A percentile compares a stretch with the other conserved stretches of the same genome.
These are phyloP conservation scores for Suillus variegatus DNA, from an alignment of 768 basidiomycete species.

Conservation along the genomic window DNA sequence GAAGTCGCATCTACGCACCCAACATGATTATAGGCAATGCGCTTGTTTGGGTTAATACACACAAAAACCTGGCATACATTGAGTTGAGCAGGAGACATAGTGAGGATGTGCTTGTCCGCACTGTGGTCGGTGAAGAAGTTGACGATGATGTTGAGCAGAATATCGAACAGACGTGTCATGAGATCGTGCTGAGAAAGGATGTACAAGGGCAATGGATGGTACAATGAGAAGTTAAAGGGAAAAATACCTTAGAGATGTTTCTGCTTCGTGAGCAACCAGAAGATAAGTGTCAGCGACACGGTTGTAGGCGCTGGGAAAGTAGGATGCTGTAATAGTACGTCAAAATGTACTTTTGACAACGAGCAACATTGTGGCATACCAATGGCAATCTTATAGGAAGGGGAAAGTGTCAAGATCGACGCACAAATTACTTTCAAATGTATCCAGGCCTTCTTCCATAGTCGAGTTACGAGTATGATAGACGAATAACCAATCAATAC, in stretches of 20 bases:
- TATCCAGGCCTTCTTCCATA: slow-evolving; percentile 84
- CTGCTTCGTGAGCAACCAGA: slow-evolving; percentile 89
- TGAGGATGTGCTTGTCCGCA: slow-evolving; percentile 63
- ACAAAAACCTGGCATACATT: slow-evolving; percentile 83
- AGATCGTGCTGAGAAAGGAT: slow-evolving; percentile 75
- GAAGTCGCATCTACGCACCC: too few relatives aligned
- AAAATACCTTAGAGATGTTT: slow-evolving; percentile 93
- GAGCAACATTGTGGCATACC: slow-evolving; percentile 48
- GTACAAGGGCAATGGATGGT: slow-evolving; percentile 75
- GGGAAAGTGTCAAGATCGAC: slow-evolving; percentile 67
- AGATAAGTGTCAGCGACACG: slow-evolving; percentile 89
- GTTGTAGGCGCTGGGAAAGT: slow-evolving; percentile 85
- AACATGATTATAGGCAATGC: slow-evolving; percentile 26
- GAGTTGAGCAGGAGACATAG: slow-evolving; percentile 31
- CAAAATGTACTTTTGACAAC: slow-evolving; percentile 10
- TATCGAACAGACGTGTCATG: slow-evolving; percentile 72
- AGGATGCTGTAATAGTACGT: slow-evolving; percentile 54
- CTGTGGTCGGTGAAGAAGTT: slow-evolving; percentile 95
- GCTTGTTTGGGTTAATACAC: slow-evolving; percentile 86
- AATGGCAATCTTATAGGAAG: slow-evolving; percentile 75
- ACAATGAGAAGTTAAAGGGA: slow-evolving; percentile 92
- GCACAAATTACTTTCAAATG: slow-evolving; percentile 84
- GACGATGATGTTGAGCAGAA: slow-evolving; percentile 67
- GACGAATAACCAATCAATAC: slow-evolving; percentile 75
- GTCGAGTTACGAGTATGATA: slow-evolving; percentile 62